Evolutionary conservation across 192 early-diverging fungal genomes (phyloP).

Genomic region (Backusella macrospora): DNA sequence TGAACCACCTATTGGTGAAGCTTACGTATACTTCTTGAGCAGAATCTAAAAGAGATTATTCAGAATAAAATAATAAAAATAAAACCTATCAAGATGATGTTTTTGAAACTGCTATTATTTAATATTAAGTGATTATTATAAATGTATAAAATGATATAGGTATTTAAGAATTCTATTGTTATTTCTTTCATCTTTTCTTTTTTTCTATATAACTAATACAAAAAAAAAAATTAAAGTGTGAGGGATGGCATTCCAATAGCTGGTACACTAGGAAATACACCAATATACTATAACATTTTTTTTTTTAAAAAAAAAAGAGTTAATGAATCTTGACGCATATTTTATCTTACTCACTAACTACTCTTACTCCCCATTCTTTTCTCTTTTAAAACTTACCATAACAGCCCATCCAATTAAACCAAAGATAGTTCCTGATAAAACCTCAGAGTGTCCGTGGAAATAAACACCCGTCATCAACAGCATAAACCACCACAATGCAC

Average conservation of each 20-base stretch:
- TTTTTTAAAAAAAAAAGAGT: background rate
- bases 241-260: slow-evolving; percentile 15
- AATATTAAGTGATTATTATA: too few species aligned
- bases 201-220: background rate
- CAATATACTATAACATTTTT: slow-evolving; percentile 26
- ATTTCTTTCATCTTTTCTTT: background rate
- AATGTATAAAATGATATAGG: too few species aligned
- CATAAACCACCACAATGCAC: slow-evolving; percentile 76
- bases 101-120: too few species aligned
- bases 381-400: slow-evolving; percentile 29
- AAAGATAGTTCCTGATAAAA: slow-evolving; percentile 66
- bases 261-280: slow-evolving; percentile 21
- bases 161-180: too few species aligned
- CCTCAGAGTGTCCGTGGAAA: slow-evolving; percentile 76
- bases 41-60: slow-evolving; percentile 28
- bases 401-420: slow-evolving; percentile 71
- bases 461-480: slow-evolving; percentile 76
- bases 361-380: background rate
- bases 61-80: background rate
- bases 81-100: background rate
- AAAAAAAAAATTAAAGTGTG: background rate
- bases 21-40: slow-evolving; percentile 74
- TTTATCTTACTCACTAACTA: background rate
- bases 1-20: slow-evolving; percentile 63
- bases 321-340: too few species aligned